Evolutionary conservation across 805 yeast genomes (phyloP).

Genomic region (Candida sonorensis): DNA sequence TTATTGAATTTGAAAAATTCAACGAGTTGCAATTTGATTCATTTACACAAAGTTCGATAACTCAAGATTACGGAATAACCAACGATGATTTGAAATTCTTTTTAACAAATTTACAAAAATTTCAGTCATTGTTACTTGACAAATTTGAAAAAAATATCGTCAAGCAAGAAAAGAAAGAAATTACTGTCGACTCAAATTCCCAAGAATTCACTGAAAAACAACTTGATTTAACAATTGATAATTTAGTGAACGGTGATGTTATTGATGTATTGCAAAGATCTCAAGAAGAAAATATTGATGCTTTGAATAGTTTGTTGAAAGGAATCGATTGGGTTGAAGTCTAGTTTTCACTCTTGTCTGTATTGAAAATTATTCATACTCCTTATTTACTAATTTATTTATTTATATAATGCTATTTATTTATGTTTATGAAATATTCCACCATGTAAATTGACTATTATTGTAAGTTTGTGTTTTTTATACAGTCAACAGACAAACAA

Average conservation of each 20-base stretch:
- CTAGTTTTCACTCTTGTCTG: too few species aligned
- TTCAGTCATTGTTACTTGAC: too few species aligned
- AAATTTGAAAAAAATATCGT: background rate
- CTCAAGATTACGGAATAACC: background rate
- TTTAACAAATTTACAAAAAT: too few species aligned
- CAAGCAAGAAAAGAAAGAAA: background rate
- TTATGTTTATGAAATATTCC: too few species aligned
- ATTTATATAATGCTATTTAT: background rate
- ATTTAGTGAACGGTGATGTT: conserved; percentile 14
- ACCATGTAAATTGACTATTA: too few species aligned
- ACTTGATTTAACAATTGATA: conserved; percentile 10
- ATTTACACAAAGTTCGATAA: too few species aligned
- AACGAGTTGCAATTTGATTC: too few species aligned
- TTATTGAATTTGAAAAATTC: conserved; percentile 2
- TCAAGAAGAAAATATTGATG: conserved; percentile 19
- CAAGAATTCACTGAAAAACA: conserved; percentile 2
- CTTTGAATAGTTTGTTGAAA: conserved; percentile 14
- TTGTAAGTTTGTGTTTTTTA: too few species aligned
- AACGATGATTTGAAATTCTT: too few species aligned
- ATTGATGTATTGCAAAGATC: conserved; percentile 14
- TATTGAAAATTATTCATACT: too few species aligned
- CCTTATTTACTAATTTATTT: conserved; percentile 2
- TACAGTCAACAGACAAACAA: too few species aligned
- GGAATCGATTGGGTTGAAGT: conserved; percentile 11
- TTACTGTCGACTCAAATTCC: conserved; percentile 1